phyloP scores from a whole-genome alignment of 495 filamentous ascomycete genomes.

The Cenococcum geophilum region DNA sequence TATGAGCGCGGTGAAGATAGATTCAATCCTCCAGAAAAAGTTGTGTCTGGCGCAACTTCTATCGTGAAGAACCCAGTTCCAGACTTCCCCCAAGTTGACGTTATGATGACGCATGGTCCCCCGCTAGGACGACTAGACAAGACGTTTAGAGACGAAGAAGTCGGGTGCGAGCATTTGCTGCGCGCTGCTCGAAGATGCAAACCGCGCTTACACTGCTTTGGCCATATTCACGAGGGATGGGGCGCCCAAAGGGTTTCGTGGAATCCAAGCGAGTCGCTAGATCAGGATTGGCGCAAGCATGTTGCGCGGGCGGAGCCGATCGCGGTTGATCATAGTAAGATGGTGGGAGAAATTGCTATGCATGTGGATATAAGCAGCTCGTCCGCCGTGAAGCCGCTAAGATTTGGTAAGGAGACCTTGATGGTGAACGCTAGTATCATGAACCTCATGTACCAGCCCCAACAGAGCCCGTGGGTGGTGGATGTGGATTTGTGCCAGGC shows the following conservation, averaged over 20 bases:
- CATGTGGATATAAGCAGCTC: constrained; percentile 42
- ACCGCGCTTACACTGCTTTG: constrained; percentile 63
- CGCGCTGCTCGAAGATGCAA: constrained; percentile 47
- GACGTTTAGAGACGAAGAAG: constrained; percentile 34
- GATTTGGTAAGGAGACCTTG: constrained; percentile 53
- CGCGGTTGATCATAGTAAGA: constrained; percentile 39
- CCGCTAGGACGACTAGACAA: constrained; percentile 54
- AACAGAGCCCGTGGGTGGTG: constrained; percentile 57
- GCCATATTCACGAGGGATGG: constrained; percentile 71
- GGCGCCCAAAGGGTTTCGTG: constrained; percentile 59
- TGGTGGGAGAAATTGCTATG: constrained; percentile 42
- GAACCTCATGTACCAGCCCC: constrained; percentile 44
- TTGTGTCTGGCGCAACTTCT: constrained; percentile 22
- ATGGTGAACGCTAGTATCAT: constrained; percentile 69
- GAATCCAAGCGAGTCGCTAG: constrained; percentile 25
- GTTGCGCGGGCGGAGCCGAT: constrained; percentile 37
- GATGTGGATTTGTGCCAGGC: constrained; percentile 49
- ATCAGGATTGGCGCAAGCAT: constrained; percentile 22
- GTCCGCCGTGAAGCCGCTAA: constrained; percentile 35
- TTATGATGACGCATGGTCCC: constrained; percentile 71
- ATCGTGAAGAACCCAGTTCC: constrained; percentile 48
- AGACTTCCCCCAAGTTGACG: constrained; percentile 48
- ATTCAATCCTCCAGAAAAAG: constrained; percentile 42
- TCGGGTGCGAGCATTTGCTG: constrained; percentile 56
- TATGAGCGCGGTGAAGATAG: constrained; percentile 52